Evolutionary conservation across 352 stramenopile species (phyloP), one percentile per base, ranked within the genome.

Genomic region (Phytopythium helicoides): DNA sequence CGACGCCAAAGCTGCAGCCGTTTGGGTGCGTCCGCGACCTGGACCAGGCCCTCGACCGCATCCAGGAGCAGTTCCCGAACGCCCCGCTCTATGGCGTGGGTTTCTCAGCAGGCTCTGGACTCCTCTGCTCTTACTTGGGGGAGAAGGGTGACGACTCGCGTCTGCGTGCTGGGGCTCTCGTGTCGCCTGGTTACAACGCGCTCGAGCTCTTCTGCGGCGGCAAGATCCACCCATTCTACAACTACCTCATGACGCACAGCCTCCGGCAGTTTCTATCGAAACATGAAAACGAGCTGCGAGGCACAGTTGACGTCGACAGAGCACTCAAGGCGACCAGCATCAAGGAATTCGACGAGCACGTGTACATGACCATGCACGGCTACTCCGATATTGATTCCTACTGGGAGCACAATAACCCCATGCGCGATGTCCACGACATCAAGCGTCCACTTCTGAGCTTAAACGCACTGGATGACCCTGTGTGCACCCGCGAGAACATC

Each of bases 321-420:
- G 80, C 76, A 31, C 48, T 93, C 3, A 58, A 60, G 36, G 73
- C 80, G 15, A 81, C 55, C 1, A 83, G 55, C 7, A 81, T 93
- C 42, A 56, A 66, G 4, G 76, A 89, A 55, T 91, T 93, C 46
- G 82, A 93, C 47, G 55, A 79, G 40, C 82, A 77, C 21, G 80
- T 93, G 52, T 93, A 83, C 71, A 87, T 89, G 67, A 82, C 75
- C 37, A 82, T 93, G 65, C 76, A 93, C 58, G 82, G 80, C 5
- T 91, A 89, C 52, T 52, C 58, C 3, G 67, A 86, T 51, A 38
- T 90, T 6, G 76, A 86, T 46, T 38, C 61, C 14, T 93, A 91
- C 54, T 93, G 82, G 82, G 44, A 54, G 18, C 35, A 76, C 18
- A 93, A 93, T 64, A 85, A 93, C 62, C 82, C 82, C 18, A 87